These are phyloP conservation scores for Pyrenochaeta sp. DNA, from an alignment of 2,329 filamentous ascomycete genomes.

Conservation along the genomic window DNA sequence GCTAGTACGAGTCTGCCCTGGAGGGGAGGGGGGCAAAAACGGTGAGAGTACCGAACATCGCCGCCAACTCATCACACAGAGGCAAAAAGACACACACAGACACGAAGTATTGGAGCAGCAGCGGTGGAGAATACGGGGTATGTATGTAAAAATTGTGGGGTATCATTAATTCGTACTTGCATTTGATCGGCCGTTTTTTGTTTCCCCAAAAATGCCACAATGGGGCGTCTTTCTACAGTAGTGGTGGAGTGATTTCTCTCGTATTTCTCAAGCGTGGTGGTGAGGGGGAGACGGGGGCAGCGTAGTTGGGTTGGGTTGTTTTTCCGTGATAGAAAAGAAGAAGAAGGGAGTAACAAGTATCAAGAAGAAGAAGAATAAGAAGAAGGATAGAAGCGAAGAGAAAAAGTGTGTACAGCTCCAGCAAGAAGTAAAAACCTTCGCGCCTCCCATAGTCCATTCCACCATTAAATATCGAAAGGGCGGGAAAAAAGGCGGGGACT, in stretches of 20 bases:
- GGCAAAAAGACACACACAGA: too few species aligned
- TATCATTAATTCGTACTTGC: constrained; percentile 29
- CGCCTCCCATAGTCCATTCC: constrained; percentile 3
- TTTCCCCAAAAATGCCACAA: too few species aligned
- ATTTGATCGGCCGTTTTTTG: constrained; percentile 18
- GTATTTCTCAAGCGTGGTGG: constrained; percentile 1
- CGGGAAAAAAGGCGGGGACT: constrained; percentile 7
- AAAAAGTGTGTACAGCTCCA: constrained; percentile 9
- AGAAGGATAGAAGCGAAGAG: constrained; percentile 5
- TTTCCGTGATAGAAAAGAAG: too few species aligned
- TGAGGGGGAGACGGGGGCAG: too few species aligned
- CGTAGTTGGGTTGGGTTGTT: too few species aligned
- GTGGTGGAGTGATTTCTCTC: constrained; percentile 11
- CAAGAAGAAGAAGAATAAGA: constrained; percentile 1
- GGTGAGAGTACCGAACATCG: too few species aligned
- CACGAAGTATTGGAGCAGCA: too few species aligned
- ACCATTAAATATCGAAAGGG: not conserved
- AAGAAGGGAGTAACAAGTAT: not conserved
- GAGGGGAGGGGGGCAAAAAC: too few species aligned
- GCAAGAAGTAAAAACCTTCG: constrained; percentile 1
- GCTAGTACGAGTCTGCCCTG: not conserved
- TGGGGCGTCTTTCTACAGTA: too few species aligned
- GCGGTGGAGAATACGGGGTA: too few species aligned
- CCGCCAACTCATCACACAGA: too few species aligned
- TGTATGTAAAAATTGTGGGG: constrained; percentile 15